These are phyloP conservation scores for Sporothrix brunneoviolacea DNA, from an alignment of 2,329 filamentous ascomycete genomes.

Conservation along the genomic window DNA sequence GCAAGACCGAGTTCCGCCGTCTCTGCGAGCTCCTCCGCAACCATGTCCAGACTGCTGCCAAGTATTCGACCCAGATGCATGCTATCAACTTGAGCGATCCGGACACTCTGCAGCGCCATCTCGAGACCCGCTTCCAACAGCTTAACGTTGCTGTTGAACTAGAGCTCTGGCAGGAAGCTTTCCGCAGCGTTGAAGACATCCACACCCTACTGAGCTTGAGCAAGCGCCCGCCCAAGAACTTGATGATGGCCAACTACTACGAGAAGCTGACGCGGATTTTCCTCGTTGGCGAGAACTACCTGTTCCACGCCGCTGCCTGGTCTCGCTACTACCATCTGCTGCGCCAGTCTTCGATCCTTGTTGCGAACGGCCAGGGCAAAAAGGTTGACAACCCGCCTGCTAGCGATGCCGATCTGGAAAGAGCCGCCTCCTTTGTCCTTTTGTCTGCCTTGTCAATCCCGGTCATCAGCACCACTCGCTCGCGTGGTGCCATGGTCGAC, in stretches of 20 bases:
- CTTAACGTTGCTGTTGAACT: conserved; percentile 96
- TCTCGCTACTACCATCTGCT: conserved; percentile 95
- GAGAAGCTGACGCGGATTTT: conserved; percentile 99
- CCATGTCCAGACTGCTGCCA: conserved; percentile 97
- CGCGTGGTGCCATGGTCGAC: conserved; percentile 90
- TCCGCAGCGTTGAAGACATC: conserved; percentile 98
- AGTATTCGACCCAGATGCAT: conserved; percentile 98
- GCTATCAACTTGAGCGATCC: conserved; percentile 98
- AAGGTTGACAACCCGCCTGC: conserved; percentile 93
- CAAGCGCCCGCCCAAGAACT: conserved; percentile 96
- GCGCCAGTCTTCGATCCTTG: conserved; percentile 76
- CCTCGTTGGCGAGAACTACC: conserved; percentile 97
- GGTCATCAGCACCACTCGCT: conserved; percentile 96
- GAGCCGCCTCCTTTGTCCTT: conserved; percentile 91
- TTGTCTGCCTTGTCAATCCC: conserved; percentile 95
- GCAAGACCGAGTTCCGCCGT: conserved; percentile 98
- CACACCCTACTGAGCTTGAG: conserved; percentile 95
- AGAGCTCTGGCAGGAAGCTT: conserved; percentile 98
- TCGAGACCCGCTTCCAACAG: conserved; percentile 98
- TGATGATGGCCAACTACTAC: conserved; percentile 99
- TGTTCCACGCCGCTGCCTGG: conserved; percentile 98
- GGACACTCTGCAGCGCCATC: conserved; percentile 91
- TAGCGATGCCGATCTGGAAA: conserved; percentile 83
- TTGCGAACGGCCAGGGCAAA: conserved; percentile 77
- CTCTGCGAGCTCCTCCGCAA: conserved; percentile 97